Conservation (phyloP, 2,329 filamentous ascomycete genomes). For the Penicillium sclerotiorum region DNA sequence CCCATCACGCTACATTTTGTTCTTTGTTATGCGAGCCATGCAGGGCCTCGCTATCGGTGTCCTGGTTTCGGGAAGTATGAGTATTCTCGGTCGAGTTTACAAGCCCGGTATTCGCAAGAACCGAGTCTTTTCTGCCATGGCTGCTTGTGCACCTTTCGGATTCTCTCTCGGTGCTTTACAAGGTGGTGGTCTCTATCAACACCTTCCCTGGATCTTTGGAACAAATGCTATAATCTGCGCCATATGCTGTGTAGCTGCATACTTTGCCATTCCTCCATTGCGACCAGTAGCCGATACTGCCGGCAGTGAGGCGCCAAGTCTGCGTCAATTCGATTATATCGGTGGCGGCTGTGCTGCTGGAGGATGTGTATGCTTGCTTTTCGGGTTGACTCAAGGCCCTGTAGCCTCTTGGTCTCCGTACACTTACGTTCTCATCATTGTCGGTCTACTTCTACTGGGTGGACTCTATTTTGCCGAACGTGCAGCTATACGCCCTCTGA, state of each 20-base stretch:
- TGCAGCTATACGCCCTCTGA: conserved; percentile 47
- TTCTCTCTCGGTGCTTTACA: conserved; percentile 48
- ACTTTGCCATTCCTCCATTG: conserved; percentile 44
- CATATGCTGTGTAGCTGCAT: conserved; percentile 41
- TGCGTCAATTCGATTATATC: conserved; percentile 40
- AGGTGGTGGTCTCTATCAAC: conserved; percentile 44
- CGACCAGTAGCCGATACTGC: conserved; percentile 32
- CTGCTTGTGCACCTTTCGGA: conserved; percentile 51
- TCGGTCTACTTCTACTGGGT: conserved; percentile 51
- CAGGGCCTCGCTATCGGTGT: conserved; percentile 55
- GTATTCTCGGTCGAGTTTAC: conserved; percentile 51
- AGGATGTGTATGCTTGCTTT: conserved; percentile 58
- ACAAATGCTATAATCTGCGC: conserved; percentile 45
- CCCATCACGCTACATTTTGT: conserved; percentile 37
- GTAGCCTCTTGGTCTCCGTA: conserved; percentile 55
- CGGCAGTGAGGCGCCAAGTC: conserved; percentile 30
- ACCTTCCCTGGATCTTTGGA: conserved; percentile 50
- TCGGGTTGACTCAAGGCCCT: conserved; percentile 58
- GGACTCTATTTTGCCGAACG: conserved; percentile 53
- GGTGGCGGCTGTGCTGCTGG: conserved; percentile 53
- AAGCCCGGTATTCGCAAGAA: conserved; percentile 49
- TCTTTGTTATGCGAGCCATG: conserved; percentile 44
- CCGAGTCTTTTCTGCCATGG: conserved; percentile 54
- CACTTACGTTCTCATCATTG: conserved; percentile 50
- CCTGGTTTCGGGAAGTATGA: conserved; percentile 52